Evolutionary conservation across 805 yeast species (phyloP).

Genomic region (Myxozyma udenii): DNA sequence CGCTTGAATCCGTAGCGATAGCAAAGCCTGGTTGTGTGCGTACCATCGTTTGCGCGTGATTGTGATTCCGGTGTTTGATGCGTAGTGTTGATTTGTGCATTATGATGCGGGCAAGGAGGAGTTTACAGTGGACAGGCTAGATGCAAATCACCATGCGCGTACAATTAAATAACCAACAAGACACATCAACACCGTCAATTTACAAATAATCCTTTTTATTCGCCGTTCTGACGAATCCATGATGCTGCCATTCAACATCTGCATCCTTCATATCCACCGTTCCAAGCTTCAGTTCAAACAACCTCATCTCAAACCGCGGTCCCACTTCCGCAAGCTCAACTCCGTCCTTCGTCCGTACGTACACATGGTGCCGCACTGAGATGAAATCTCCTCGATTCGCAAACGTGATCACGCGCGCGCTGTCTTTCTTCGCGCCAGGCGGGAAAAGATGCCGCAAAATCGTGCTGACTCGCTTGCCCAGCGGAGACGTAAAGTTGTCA

Average conservation of each 20-base stretch:
- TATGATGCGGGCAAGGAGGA: not conserved
- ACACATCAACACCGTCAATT: not conserved
- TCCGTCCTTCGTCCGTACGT: slow-evolving; percentile 79
- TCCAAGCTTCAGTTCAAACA: slow-evolving; percentile 84
- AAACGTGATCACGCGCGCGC: slow-evolving; percentile 89
- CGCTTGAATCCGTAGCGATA: not conserved
- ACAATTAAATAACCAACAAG: not conserved
- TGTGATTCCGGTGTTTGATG: no score
- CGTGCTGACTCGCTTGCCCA: slow-evolving; percentile 79
- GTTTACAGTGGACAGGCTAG: not conserved
- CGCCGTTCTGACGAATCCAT: slow-evolving; percentile 92
- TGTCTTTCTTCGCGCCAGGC: slow-evolving; percentile 90
- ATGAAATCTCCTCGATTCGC: slow-evolving; percentile 88
- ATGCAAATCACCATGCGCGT: not conserved
- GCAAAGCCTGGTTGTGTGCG: not conserved
- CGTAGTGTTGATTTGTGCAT: not conserved
- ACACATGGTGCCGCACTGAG: slow-evolving; percentile 91
- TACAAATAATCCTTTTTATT: slow-evolving; percentile 84
- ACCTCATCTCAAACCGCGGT: slow-evolving; percentile 96
- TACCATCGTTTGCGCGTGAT: no score
- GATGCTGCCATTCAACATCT: slow-evolving; percentile 94
- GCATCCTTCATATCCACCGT: slow-evolving; percentile 94
- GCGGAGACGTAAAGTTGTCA: slow-evolving; percentile 76
- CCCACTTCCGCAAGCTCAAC: slow-evolving; percentile 96
- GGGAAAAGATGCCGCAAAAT: slow-evolving; percentile 88